phyloP scores from a whole-genome alignment of 306 rosid species.

The Cercis canadensis region DNA sequence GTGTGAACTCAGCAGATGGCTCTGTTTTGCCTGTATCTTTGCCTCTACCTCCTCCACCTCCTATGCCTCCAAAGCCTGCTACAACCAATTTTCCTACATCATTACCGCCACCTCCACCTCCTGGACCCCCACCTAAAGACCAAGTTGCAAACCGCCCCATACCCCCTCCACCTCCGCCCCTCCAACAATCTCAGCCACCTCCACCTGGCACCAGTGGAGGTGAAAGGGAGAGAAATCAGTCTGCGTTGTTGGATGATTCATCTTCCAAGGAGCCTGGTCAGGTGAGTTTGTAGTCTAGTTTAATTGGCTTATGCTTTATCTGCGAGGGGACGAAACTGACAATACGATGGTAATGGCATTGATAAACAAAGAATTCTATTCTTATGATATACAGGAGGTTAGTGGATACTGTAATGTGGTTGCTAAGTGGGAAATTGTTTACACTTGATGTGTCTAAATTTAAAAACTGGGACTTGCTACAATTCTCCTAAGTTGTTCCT shows the following conservation, averaged over 20 bases:
- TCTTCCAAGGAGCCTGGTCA: constrained; percentile 64
- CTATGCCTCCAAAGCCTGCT: constrained; percentile 87
- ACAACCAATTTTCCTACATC: constrained; percentile 56
- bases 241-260: constrained; percentile 56
- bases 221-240: constrained; percentile 64
- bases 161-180: constrained; percentile 83
- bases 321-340: constrained; percentile 20
- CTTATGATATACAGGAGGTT: constrained; percentile 7
- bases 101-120: constrained; percentile 98
- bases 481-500: constrained; percentile 26
- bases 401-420: constrained; percentile 11
- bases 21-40: constrained; percentile 70
- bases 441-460: constrained; percentile 13
- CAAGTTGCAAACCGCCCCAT: constrained; percentile 59
- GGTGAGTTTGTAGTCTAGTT: constrained; percentile 49
- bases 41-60: constrained; percentile 98
- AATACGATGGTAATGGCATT: not conserved
- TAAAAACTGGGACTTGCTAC: constrained; percentile 19
- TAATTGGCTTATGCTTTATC: constrained; percentile 28
- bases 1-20: constrained; percentile 58
- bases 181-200: constrained; percentile 71
- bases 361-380: constrained; percentile 8
- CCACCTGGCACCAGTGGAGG: constrained; percentile 73
- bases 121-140: constrained; percentile 90
- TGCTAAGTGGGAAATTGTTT: constrained; percentile 13